Conservation (phyloP, 225 moss, liverwort and hornwort genomes). For the Sphagnum tenellum region DNA sequence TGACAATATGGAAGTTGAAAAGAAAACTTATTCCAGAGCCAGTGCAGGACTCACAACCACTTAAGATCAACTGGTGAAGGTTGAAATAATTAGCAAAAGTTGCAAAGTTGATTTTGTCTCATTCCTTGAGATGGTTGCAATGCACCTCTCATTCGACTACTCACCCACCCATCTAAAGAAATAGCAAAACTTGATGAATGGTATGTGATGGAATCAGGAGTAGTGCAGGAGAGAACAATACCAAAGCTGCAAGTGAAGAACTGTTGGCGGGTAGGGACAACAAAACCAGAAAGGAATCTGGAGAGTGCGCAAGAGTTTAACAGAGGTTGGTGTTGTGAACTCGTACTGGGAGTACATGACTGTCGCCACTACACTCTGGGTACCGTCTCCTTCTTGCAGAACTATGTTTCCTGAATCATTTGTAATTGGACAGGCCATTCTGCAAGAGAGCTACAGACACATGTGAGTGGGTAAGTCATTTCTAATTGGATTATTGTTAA, state of each 20-base stretch:
- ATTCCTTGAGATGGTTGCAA: no score
- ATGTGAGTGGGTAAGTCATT: no score
- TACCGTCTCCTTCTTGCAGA: not conserved
- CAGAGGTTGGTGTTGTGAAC: constrained; percentile 21
- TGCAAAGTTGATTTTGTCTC: no score
- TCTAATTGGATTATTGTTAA: no score
- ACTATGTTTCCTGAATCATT: no score
- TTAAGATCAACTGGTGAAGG: not conserved
- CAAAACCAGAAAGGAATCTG: constrained; percentile 35
- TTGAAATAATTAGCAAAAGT: no score
- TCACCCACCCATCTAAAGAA: no score
- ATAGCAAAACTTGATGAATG: no score
- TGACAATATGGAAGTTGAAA: not conserved
- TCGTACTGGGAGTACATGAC: constrained; percentile 42
- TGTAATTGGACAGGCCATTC: no score
- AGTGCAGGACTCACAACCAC: not conserved
- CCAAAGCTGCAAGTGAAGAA: constrained; percentile 28
- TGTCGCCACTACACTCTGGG: constrained; percentile 57
- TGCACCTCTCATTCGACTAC: no score
- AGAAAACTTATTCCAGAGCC: not conserved
- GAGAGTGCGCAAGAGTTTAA: constrained; percentile 33
- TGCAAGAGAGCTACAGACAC: no score
- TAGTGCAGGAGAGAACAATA: constrained; percentile 30
- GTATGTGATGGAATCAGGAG: constrained; percentile 15
- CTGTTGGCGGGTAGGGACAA: constrained; percentile 45